Evolutionary conservation across 2,329 filamentous ascomycete genomes (phyloP).

Genomic region (Myriosclerotinia duriaeana): DNA sequence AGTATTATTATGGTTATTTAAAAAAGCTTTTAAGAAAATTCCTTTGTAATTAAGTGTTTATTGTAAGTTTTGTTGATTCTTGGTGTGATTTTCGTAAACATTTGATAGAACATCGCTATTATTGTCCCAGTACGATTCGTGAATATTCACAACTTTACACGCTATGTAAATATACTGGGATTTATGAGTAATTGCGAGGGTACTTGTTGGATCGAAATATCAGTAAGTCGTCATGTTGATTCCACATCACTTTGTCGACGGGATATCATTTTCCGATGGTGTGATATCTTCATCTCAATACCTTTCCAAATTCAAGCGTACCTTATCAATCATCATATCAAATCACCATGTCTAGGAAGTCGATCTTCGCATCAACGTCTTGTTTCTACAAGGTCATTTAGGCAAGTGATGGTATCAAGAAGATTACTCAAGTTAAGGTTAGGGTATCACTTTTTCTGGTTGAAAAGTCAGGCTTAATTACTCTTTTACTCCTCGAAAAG

Average conservation of each 20-base stretch:
- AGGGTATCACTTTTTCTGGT: not conserved
- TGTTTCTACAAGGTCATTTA: not conserved
- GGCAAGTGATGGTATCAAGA: not conserved
- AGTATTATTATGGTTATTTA: no score
- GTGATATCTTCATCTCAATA: not conserved
- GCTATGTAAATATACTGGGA: not conserved
- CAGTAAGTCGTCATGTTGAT: no score
- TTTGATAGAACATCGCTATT: not conserved
- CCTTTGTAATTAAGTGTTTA: no score
- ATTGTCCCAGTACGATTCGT: not conserved
- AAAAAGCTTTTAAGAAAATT: no score
- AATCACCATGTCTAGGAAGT: not conserved
- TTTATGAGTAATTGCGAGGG: not conserved
- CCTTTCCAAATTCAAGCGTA: not conserved
- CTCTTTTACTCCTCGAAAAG: not conserved
- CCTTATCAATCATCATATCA: not conserved
- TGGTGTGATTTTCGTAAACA: no score
- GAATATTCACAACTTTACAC: not conserved
- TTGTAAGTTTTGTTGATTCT: no score
- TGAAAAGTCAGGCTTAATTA: slow-evolving; percentile 8
- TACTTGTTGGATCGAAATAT: no score
- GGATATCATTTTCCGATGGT: not conserved
- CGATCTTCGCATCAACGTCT: not conserved
- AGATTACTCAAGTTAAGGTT: not conserved
- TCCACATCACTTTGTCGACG: no score